These are phyloP conservation scores for Closterium sp. DNA, from an alignment of 139 green algal species.

Conservation along the genomic window DNA sequence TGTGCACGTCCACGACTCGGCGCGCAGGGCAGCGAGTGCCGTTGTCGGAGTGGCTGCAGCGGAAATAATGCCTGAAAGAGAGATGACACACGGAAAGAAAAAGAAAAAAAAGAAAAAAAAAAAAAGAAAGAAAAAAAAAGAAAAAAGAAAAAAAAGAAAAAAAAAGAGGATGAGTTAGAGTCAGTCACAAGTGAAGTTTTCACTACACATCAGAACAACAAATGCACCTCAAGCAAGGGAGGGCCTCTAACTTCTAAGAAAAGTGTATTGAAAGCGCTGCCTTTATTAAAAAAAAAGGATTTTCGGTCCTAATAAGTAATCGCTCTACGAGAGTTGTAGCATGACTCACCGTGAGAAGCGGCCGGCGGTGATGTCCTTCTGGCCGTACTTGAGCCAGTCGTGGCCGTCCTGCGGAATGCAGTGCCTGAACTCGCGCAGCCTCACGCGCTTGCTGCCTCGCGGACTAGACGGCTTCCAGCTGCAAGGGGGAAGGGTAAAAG, in stretches of 20 bases:
- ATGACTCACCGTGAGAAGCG: not conserved
- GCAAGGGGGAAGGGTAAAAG: not conserved
- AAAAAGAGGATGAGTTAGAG: not conserved
- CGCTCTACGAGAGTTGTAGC: not conserved
- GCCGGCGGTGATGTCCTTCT: not conserved
- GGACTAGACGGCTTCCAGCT: not conserved
- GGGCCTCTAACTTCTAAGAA: too few relatives aligned
- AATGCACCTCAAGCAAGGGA: too few relatives aligned
- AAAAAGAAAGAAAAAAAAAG: not conserved
- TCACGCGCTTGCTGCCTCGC: not conserved
- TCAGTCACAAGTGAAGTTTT: not conserved
- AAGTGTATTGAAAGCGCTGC: too few relatives aligned
- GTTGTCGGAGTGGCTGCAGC: not conserved
- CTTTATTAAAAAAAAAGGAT: too few relatives aligned
- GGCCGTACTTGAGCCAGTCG: not conserved
- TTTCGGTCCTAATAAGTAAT: too few relatives aligned
- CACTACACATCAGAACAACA: not conserved
- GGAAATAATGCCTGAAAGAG: not conserved
- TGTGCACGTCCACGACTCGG: not conserved
- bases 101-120: too few relatives aligned
- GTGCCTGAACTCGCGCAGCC: not conserved
- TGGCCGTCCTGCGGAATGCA: not conserved
- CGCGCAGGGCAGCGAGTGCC: not conserved
- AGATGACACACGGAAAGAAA: not conserved
- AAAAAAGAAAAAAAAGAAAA: not conserved